phyloP scores from a whole-genome alignment of 306 rosid species.

The Prunus persica region Prunus_persica_NCBIv2 NC_034014.1:22758001-22758500 shows the following conservation, averaged over 20 bases:
- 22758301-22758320: neutral
- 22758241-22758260: neutral
- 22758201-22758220: neutral
- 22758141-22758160: too few species aligned
- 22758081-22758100: neutral
- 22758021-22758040: neutral
- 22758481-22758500: conserved; percentile 15
- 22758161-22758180: too few species aligned
- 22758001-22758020: too few species aligned
- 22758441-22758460: neutral
- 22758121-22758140: too few species aligned
- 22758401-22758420: conserved; percentile 7
- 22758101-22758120: neutral
- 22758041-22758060: neutral
- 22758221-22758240: neutral
- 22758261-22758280: neutral
- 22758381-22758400: neutral
- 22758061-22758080: neutral
- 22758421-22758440: neutral
- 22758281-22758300: neutral
- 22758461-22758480: conserved; percentile 16
- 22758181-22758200: neutral
- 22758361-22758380: neutral
- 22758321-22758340: neutral
- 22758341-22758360: neutral